These are phyloP conservation scores for Diversispora epigaea DNA, from an alignment of 192 early-diverging fungal genomes.

Conservation along the genomic window DNA sequence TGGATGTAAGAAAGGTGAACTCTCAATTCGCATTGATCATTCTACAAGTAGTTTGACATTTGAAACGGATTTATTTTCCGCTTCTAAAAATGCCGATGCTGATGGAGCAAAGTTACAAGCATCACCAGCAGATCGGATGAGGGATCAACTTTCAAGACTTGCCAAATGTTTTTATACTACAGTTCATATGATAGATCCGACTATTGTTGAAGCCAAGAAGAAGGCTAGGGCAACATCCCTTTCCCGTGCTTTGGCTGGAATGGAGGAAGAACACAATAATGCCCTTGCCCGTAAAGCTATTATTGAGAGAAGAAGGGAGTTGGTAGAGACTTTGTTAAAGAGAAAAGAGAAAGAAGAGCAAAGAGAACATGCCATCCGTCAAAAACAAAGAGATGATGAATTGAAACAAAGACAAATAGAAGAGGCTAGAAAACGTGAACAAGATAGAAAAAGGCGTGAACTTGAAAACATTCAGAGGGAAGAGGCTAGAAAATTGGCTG, in stretches of 20 bases:
- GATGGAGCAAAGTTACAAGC: constrained; percentile 82
- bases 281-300: constrained; percentile 77
- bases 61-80: constrained; percentile 85
- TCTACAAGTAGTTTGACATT: constrained; percentile 86
- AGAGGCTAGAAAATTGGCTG: constrained; percentile 84
- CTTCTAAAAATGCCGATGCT: constrained; percentile 71
- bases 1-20: constrained; percentile 93
- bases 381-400: constrained; percentile 78
- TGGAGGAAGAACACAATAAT: constrained; percentile 80
- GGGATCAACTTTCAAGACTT: constrained; percentile 84
- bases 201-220: constrained; percentile 62
- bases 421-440: constrained; percentile 80
- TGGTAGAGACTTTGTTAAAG: constrained; percentile 68
- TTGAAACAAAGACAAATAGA: constrained; percentile 82
- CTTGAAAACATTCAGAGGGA: constrained; percentile 76
- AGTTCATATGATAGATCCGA: constrained; percentile 81
- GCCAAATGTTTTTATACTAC: constrained; percentile 84
- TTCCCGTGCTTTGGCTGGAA: constrained; percentile 65
- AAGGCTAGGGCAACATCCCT: constrained; percentile 68
- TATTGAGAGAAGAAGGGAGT: constrained; percentile 84
- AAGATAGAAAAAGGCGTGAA: constrained; percentile 73
- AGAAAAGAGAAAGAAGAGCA: constrained; percentile 85
- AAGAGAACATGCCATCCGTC: constrained; percentile 67
- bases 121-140: constrained; percentile 87
- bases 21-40: constrained; percentile 95